These are phyloP conservation scores for Blastocladiella emersonii DNA, from an alignment of 371 early-diverging fungal genomes.

Conservation along the genomic window DNA sequence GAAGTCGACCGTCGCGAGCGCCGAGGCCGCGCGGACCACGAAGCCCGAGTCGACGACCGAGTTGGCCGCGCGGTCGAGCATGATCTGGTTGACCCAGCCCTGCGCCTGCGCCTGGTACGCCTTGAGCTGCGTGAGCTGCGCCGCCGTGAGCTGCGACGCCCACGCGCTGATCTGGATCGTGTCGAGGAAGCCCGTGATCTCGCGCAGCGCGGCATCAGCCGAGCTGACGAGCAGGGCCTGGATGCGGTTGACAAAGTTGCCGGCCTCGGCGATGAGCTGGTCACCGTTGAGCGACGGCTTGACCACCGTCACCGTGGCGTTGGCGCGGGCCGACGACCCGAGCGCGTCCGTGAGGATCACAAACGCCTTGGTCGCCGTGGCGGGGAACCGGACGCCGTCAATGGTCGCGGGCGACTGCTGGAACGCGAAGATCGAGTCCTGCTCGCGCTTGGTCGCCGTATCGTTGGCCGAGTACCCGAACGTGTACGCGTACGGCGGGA, in stretches of 20 bases:
- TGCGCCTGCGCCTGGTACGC: not conserved
- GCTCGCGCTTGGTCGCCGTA: not conserved
- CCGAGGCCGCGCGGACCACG: not conserved
- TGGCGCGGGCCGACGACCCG: not conserved
- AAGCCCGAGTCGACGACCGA: not conserved
- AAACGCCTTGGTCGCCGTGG: not conserved
- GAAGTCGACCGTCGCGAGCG: not conserved
- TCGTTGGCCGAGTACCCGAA: not conserved
- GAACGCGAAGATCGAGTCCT: not conserved
- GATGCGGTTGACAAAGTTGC: not conserved
- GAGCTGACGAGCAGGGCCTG: not conserved
- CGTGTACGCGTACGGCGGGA: not conserved
- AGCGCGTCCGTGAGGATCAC: not conserved
- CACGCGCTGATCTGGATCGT: not conserved
- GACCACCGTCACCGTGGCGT: not conserved
- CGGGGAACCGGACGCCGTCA: not conserved
- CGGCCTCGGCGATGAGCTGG: not conserved
- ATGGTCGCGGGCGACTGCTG: not conserved
- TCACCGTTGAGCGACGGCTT: not conserved
- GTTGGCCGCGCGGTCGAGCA: not conserved
- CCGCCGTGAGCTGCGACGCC: not conserved
- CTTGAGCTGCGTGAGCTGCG: not conserved
- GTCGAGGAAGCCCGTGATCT: not conserved
- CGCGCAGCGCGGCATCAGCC: not conserved
- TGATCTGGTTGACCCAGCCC: not conserved